phyloP scores from a whole-genome alignment of 164 flowering plant genomes.

The grape (Vitis vinifera) region DNA sequence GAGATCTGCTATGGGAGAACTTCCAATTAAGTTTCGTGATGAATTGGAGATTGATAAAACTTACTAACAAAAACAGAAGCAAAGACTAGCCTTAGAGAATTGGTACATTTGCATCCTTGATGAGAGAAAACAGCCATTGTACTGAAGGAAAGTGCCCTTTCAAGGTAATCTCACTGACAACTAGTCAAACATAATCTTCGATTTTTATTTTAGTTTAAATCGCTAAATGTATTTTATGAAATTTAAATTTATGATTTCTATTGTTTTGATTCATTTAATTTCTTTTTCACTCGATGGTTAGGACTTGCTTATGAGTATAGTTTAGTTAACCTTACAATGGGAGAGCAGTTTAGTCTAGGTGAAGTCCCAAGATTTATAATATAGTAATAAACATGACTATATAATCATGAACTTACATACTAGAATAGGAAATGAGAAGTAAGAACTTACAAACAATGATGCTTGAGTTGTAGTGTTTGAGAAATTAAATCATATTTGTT shows the following conservation, averaged over 20 bases:
- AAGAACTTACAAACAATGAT: neutral
- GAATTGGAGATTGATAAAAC: too few relatives aligned
- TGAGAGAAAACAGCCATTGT: too few relatives aligned
- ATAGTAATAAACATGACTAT: neutral
- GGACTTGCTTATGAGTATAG: constrained; percentile 57
- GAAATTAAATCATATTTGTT: constrained; percentile 53
- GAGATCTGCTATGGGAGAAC: too few relatives aligned
- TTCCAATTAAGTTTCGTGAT: too few relatives aligned
- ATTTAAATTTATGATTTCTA: neutral
- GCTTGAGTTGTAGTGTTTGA: constrained; percentile 49
- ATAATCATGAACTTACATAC: neutral
- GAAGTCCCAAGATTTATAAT: neutral
- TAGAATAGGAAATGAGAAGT: too few relatives aligned
- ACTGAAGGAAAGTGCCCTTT: too few relatives aligned
- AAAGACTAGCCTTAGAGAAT: too few relatives aligned
- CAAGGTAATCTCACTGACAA: too few relatives aligned
- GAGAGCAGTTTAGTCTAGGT: constrained; percentile 65
- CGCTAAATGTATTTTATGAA: neutral
- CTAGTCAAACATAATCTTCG: too few relatives aligned
- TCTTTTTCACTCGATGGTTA: constrained; percentile 5
- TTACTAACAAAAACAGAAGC: too few relatives aligned
- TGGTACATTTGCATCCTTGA: too few relatives aligned
- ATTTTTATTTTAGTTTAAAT: too few relatives aligned
- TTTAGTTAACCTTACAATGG: constrained; percentile 48
- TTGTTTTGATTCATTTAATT: neutral